Evolutionary conservation across 2,329 filamentous ascomycete genomes (phyloP), one percentile per base, ranked within the genome.

Genomic region (Paecilomyces niveus): DNA sequence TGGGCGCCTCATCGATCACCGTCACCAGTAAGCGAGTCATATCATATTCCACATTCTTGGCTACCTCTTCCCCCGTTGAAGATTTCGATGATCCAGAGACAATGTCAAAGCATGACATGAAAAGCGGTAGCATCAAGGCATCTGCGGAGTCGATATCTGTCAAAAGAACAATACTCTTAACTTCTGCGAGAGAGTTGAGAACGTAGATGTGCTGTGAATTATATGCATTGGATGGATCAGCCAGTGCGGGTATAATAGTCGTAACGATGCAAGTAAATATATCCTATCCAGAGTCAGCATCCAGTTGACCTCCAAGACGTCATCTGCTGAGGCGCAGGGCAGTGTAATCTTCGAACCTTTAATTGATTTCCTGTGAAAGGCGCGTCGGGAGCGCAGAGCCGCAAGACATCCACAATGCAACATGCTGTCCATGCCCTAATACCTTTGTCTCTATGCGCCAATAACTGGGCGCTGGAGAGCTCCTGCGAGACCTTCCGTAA

Each of bases 201-300:
- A 97, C 89, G 70, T 95, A 94, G 75, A 94, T 87, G 76, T 99
- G 91, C 74, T 97, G 92, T 62, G 86, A 87, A 74, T 96, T 93
- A 80, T 97, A 97, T 9, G 92, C 87, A 71, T 96, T 89, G 45
- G 87, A 87, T 11, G 92, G 90, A 68, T 96, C 88, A 68, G 90
- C 88, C 26, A 97, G 85, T 53, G 91, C 86, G 53, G 92, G 92
- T 53, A 97, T 82, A 64, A 96, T 89, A 54, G 87, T 87, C 59
- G 85, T 87, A 66, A 97, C 85, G 71, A 97, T 91, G 61, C 96
- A 85, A 29, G 87, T 88, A 78, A 97, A 99, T 71, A 97, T 93
- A 76, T 96, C 92, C 91, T 96, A 64, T 63, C 22, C 13, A 54
- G 49, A 56, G 58, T 68, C 61, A 69, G 61, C 39, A 54, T 53